Base-by-base conservation (phyloP, 306 rosid species). In the Fragaria ananassa region DNA sequence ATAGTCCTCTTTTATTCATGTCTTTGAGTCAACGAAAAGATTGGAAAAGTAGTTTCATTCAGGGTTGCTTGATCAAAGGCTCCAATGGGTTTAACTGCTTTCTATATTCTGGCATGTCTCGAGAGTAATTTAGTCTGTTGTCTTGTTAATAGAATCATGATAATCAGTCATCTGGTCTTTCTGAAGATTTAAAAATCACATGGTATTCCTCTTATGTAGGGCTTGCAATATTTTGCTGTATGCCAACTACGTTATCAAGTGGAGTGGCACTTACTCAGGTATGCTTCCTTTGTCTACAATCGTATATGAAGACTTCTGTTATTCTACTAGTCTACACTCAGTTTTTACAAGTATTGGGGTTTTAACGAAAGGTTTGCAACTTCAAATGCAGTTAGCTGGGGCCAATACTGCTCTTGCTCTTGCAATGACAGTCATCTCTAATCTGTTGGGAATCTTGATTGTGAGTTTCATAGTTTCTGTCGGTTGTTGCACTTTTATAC, bases 241-340 rank as follows among this genome's bases (percentile, higher is more conserved):
- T 92, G 98, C 98, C 98, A 78, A 95, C 98, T 80, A 92, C 98
- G 56, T 87, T 95, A 79, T 95, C 98, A 58, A 95, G 96, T 88
- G 98, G 98, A 51, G 96, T 95, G 62, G 96, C 96, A 19, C 98
- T 95, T 75, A 88, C 97, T 76, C 98, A 95, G 87, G 98, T 83
- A 80, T 75, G 73, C 6, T 72, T 64, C 60, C 68, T 49, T 39
- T 34, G 45, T 23, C 77, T 61, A 50, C 56, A 41, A 9, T 62
- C 79, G 62, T 47, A 45, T 44, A 5, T 63, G 17, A 41, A 70
- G 58, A n/a, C 62, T 35, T 68, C 71, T 64, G 15, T 75, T 10
- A 21, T 74, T 27, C 15, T 71, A 46, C 68, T 45, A 78, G 54
- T 81, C 31, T 70, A 58, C 31, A 45, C 37, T 39, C 71, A 78